Base-by-base conservation (phyloP, 31 red algal species). In the Asparagopsis taxiformis region DNA sequence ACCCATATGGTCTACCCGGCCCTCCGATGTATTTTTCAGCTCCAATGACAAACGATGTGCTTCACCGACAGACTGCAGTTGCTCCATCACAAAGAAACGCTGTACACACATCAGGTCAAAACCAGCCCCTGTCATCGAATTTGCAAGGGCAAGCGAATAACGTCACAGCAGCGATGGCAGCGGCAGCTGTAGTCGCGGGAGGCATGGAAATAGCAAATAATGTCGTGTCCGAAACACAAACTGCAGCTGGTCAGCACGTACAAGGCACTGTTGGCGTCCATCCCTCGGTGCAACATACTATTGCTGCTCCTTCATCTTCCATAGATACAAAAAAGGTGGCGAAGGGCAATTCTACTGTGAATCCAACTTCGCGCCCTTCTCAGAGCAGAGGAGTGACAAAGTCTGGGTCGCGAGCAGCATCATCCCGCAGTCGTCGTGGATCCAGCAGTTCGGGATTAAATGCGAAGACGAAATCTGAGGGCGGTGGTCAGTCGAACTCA, bases 171-270 rank as follows among this genome's bases (percentile, higher is more conserved):
- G 72, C 58, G 28, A 25, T 56, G 22, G 72, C 56, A 33, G 72
- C 72, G 31, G 72, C 72, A 10, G 72, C 56, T 34, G 72, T 65
- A 33, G 72, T 56, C 28, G 72, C 57, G 19, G 50, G 68, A 22
- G 51, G 33, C 6, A 72, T 35, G 24, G 68, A 72, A 55, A 48
- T 55, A 5, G 43, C 68, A 55, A 68, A 25, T 20, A 68, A 44
- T 25, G 37, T 34, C 8, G 22, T 32, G 31, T 32, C 58, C 23
- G 23, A 13, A 32, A 23, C 30, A 36, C 44, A 74, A 65, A 21
- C 22, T 26, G 32, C 29, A 8, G 30, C 44, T 70, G 35, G 31
- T 2, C 70, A 24, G 26, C 19, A 19, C 13, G 34, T 20, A 44
- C 26, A 62, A 4, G 6, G n/a, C 3, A 16, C 29, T 0, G 16